Base-by-base conservation (phyloP, 805 yeast species). In the Wickerhamomyces ciferrii region DNA sequence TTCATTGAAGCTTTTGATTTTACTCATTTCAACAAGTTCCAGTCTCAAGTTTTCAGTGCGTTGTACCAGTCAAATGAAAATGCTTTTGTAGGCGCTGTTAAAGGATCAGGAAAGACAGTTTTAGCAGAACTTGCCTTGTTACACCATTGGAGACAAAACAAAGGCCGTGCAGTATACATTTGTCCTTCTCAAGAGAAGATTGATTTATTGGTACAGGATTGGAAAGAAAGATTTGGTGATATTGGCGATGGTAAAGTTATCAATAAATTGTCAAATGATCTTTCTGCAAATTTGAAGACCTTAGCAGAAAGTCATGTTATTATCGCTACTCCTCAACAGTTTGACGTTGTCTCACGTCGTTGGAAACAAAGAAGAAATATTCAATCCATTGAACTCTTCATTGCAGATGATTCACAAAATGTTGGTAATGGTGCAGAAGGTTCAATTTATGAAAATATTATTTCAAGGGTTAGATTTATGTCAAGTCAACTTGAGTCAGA, bases 321-420 rank as follows among this genome's bases (percentile, higher is more conserved):
- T 17, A 63, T 92, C 14, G 79, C 88, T 5, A 89, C 97, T 0
- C 96, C 96, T 0, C 71, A 68, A 20, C 92, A 87, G 51, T 86
- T 89, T 70, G 91, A 87, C 50, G 53, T 69, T 5, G 56, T 90
- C 1, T 78, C 96, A 0, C 76, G 92, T 50, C 72, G 90, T 41
- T 91, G 98, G 98, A 83, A 83, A 53, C 85, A 82, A 52, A 72
- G 95, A 46, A 80, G 78, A 52, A 80, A 80, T 51, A 70, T 92
- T 5, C 88, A 84, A 49, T 60, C 77, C 0, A 77, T 92, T 27
- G 89, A 81, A 41, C 61, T 88, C 29, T 57, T 89, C 2, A 75
- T 94, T 43, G 80, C 79, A 35, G 96, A 88, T 61, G 89, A 88
- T 57, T 65, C 78, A 17, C 96, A 92, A 54, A 56, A 65, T 29